Percentiles rank a stretch among this genome's conserved stretches.
These are phyloP conservation scores for Grosmannia huntii DNA, from an alignment of 2,329 filamentous ascomycete genomes.

Conservation along the genomic window DNA sequence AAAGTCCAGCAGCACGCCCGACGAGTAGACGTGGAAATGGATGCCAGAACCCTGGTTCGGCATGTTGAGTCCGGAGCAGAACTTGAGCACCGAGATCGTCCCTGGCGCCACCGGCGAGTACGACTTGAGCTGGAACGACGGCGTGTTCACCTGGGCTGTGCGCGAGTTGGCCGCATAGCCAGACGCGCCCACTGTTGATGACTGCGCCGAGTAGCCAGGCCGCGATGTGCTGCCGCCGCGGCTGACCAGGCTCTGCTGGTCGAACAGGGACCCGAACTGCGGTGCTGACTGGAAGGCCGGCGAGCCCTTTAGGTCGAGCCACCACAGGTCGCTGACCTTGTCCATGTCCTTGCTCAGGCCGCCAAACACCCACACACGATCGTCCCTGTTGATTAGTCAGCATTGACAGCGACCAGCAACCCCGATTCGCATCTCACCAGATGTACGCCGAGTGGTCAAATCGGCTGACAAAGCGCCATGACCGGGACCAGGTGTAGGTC, in stretches of 20 bases:
- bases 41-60: slow-evolving; percentile 82
- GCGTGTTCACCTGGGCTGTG: slow-evolving; percentile 52
- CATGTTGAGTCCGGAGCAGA: slow-evolving; percentile 73
- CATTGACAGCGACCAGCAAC: background rate
- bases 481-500: slow-evolving; percentile 93
- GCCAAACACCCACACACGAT: slow-evolving; percentile 91
- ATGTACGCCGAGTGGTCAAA: slow-evolving; percentile 95
- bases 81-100: slow-evolving; percentile 79
- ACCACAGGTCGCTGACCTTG: slow-evolving; percentile 91
- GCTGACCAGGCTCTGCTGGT: slow-evolving; percentile 22
- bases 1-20: slow-evolving; percentile 84
- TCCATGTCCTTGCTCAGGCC: slow-evolving; percentile 95
- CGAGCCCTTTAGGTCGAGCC: slow-evolving; percentile 85
- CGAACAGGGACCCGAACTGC: slow-evolving; percentile 36
- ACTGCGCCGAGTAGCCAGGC: slow-evolving; percentile 31
- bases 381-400: slow-evolving; percentile 32
- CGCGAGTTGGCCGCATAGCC: slow-evolving; percentile 57
- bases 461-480: slow-evolving; percentile 87
- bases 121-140: slow-evolving; percentile 51
- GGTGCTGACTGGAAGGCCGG: slow-evolving; percentile 68
- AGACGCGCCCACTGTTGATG: slow-evolving; percentile 42
- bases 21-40: slow-evolving; percentile 92
- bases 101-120: slow-evolving; percentile 82
- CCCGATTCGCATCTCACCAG: slow-evolving; percentile 34
- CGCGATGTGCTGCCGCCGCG: slow-evolving; percentile 14